These are phyloP conservation scores for Colletotrichum cuscutae DNA, from an alignment of 2,329 filamentous ascomycete species.

Conservation along the genomic window DNA sequence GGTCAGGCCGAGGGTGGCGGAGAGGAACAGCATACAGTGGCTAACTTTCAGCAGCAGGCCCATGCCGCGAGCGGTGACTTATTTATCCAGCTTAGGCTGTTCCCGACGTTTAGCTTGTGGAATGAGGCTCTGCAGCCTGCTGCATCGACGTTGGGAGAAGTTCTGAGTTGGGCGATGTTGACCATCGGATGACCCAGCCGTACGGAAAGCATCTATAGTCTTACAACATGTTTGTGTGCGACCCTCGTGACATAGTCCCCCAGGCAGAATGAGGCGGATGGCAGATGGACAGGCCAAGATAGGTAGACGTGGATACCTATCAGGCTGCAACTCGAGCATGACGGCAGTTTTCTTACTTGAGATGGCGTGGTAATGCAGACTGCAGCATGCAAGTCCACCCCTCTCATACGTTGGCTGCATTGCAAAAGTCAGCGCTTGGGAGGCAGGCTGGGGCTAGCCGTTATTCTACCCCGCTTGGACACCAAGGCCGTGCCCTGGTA, in stretches of 20 bases:
- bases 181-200: not conserved
- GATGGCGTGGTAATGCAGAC: not conserved
- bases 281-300: not conserved
- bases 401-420: not conserved
- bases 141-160: not conserved
- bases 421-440: not conserved
- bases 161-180: not conserved
- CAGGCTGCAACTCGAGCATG: not conserved
- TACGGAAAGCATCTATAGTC: not conserved
- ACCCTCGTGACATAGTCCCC: not conserved
- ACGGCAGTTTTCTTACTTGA: not conserved
- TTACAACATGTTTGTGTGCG: not conserved
- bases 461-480: not conserved
- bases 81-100: not conserved
- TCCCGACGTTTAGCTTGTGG: not conserved
- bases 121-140: constrained; percentile 13
- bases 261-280: not conserved
- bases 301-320: not conserved
- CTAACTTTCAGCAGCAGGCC: not conserved
- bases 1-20: not conserved
- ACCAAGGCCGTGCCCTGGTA: too few relatives aligned
- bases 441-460: not conserved
- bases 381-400: not conserved
- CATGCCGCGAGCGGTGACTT: not conserved
- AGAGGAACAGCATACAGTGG: not conserved